Conservation (phyloP, 768 basidiomycete species). For the Naganishia antarctica region DNA sequence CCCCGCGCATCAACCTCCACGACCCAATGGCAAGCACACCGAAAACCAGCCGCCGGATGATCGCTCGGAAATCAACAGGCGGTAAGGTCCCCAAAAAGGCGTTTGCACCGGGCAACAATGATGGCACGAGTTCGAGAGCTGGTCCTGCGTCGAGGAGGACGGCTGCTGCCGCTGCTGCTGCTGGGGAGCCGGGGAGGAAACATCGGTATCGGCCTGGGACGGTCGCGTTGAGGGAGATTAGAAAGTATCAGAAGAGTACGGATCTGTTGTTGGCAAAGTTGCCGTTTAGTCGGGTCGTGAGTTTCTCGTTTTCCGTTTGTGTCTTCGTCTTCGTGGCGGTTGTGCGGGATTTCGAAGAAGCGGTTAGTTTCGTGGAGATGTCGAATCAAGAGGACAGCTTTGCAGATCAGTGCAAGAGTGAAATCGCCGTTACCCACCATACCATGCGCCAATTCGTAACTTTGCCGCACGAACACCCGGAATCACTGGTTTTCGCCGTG, state of each 20-base stretch:
- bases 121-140: neutral
- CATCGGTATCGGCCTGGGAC: slow-evolving; percentile 84
- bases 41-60: slow-evolving; percentile 18
- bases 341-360: slow-evolving; percentile 18
- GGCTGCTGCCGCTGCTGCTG: neutral
- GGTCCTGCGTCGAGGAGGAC: neutral
- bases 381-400: neutral
- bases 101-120: slow-evolving; percentile 7
- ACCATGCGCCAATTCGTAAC: too few relatives aligned
- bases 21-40: slow-evolving; percentile 7
- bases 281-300: slow-evolving; percentile 84
- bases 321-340: neutral
- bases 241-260: slow-evolving; percentile 90
- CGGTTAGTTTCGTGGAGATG: too few relatives aligned
- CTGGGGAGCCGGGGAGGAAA: slow-evolving; percentile 47
- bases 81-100: slow-evolving; percentile 22
- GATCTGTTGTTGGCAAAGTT: slow-evolving; percentile 80
- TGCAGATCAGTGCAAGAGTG: too few relatives aligned
- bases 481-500: too few relatives aligned
- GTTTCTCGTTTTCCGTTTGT: slow-evolving; percentile 37
- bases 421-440: too few relatives aligned
- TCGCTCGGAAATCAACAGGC: slow-evolving; percentile 25
- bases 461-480: too few relatives aligned
- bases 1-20: neutral
- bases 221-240: slow-evolving; percentile 81